Evolutionary conservation across 352 stramenopile species (phyloP), one percentile per base, ranked within the genome.

Genomic region (Peronospora destructor): DNA sequence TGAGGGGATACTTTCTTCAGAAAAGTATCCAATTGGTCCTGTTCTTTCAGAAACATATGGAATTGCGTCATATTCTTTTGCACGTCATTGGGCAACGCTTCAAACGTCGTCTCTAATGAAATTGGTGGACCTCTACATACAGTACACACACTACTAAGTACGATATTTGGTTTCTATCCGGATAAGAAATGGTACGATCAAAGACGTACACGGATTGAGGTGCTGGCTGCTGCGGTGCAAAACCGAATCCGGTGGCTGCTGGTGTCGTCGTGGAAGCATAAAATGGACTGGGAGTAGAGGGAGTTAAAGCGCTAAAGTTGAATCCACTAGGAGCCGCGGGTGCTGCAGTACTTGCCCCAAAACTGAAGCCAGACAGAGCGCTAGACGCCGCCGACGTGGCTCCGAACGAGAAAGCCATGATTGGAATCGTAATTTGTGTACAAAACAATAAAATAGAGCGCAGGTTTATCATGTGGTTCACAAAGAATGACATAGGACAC

Each of bases 31-130:
- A 69, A 73, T 46, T 84, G 72, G 45, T 87, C 78, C 45, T 85
- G 70, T 11, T 85, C 73, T 42, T 86, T 85, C 0, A 92, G 50
- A 45, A 84, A 85, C 25, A 66, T 54, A 51, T 88, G 73, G 41
- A 92, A 92, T 44, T 78, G 76, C 25, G 65, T 69, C 49, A 92
- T 80, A 46, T 88, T 87, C 54, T 76, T 78, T 61, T 88, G 77
- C 6, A 92, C 69, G 30, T 90, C 78, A 0, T 66, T 66, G 1
- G 81, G 78, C 12, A 92, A 64, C 16, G 56, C 45, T 33, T 90
- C 81, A 26, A 90, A 89, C 16, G 60, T 64, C 30, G 79, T 92
- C 49, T 92, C 81, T 21, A 92, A 45, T 23, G 78, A 84, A 30
- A 92, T 83, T 2, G 70, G 54, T 26, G 74, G 64, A 8, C 45